Evolutionary conservation across 768 basidiomycete genomes (phyloP).

Genomic region (Pisolithus tinctorius): DNA sequence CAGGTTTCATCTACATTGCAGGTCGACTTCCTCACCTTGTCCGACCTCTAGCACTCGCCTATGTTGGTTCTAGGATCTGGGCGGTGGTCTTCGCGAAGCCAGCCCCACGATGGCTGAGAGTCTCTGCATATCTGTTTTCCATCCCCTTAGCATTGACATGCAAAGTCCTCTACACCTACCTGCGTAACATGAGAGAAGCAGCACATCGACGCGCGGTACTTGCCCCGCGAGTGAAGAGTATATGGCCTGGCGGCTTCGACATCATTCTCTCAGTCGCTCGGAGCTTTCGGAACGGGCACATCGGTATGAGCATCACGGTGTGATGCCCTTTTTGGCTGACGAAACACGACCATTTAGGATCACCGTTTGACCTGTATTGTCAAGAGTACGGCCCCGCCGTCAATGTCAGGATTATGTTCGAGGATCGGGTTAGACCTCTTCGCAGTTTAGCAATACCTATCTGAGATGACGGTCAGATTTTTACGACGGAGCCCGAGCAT

Average conservation of each 20-base stretch:
- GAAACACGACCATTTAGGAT: conserved; percentile 19
- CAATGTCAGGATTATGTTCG: conserved; percentile 30
- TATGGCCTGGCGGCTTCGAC: conserved; percentile 33
- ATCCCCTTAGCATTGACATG: conserved; percentile 17
- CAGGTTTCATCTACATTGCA: conserved; percentile 25
- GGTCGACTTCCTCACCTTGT: conserved; percentile 18
- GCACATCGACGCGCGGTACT: conserved; percentile 8
- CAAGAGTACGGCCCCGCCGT: conserved; percentile 26
- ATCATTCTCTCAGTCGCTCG: conserved; percentile 17
- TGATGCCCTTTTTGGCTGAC: background rate
- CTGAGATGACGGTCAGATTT: conserved; percentile 23
- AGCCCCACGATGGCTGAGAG: conserved; percentile 12
- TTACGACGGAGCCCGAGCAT: conserved; percentile 44
- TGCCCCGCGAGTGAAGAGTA: conserved; percentile 29
- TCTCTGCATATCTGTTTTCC: conserved; percentile 13
- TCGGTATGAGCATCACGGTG: conserved; percentile 15
- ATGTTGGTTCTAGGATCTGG: conserved; percentile 10
- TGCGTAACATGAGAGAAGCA: conserved; percentile 28
- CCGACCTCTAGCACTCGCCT: conserved; percentile 12
- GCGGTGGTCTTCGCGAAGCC: conserved; percentile 3
- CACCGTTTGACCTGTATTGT: conserved; percentile 18
- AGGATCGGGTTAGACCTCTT: conserved; percentile 28
- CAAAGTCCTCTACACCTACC: conserved; percentile 37
- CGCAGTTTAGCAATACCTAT: background rate
- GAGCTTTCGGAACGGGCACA: conserved; percentile 21